Conservation (phyloP, 1,139 yeast genomes). For the Ogataea hybrid region DNA sequence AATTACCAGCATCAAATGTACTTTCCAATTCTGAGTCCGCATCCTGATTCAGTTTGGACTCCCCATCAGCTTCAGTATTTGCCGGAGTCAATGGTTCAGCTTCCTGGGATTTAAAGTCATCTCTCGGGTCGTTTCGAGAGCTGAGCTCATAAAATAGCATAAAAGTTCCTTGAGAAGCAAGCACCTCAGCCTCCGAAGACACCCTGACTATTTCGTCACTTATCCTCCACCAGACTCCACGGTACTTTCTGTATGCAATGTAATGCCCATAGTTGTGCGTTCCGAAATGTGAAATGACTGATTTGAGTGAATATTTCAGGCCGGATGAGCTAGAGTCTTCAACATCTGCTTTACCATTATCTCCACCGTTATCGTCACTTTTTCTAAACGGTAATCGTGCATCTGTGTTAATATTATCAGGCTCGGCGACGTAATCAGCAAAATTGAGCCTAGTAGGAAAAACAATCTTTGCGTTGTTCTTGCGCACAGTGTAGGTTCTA, state of each 20-base stretch:
- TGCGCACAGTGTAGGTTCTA: conserved; percentile 74
- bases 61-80: conserved; percentile 5
- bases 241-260: conserved; percentile 74
- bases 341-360: conserved; percentile 10
- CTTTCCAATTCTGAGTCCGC: background rate
- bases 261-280: conserved; percentile 96
- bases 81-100: conserved; percentile 15
- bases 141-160: conserved; percentile 82
- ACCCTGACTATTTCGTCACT: conserved; percentile 86
- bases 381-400: conserved; percentile 74
- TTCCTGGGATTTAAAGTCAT: conserved; percentile 12
- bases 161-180: conserved; percentile 81
- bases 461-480: conserved; percentile 77
- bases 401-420: conserved; percentile 70
- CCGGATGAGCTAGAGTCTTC: conserved; percentile 22
- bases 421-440: conserved; percentile 66
- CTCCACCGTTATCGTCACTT: conserved; percentile 40
- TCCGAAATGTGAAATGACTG: conserved; percentile 89
- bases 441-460: conserved; percentile 70
- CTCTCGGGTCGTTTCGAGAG: conserved; percentile 34
- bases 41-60: background rate
- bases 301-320: conserved; percentile 65
- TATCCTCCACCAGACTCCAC: conserved; percentile 93
- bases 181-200: conserved; percentile 76
- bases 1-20: background rate